Base-by-base conservation (phyloP, 2,329 filamentous ascomycete genomes). In the Huntiella moniliformis region DNA sequence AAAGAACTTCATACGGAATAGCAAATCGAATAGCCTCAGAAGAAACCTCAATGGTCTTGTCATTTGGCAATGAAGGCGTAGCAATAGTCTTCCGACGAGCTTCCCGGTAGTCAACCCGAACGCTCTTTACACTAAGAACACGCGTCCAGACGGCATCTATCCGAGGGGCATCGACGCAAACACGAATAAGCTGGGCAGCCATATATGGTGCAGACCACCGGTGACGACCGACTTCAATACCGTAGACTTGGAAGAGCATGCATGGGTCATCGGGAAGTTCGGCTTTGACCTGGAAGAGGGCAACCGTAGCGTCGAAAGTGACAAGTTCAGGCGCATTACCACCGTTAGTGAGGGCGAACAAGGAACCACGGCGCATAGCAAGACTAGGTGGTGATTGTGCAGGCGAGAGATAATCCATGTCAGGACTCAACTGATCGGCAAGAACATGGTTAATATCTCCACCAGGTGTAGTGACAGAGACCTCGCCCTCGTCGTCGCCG, bases 251-350 rank as follows among this genome's bases (percentile, higher is more conserved):
- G 2, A 96, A 56, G 83, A 98, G 87, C 60, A 96, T 67, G 0
- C 78, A 74, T n/a, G 91, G 92, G 54, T 96, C 87, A 13, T 79
- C 68, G 1, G 91, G 88, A 74, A 96, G 78, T 38, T 79, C 77
- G 4, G 82, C 83, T 61, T 96, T 96, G 53, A 96, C 61, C 57
- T 96, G 88, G 15, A 96, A 63, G 32, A 95, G 70, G 1, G 77
- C 74, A 4, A 81, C 77, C 60, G 83, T 91, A 54, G 93, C 66
- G 57, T 96, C 88, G 13, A 94, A 61, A 1, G 82, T 82, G 10
- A 92, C 63, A 11, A 94, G 67, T 57, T 98, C 88, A 3, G 60
- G 60, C 7, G 56, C 40, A 37, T 38, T 42, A 28, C 38, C 7
- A 16, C 37, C 36, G 15, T 48, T 36, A 28, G 22, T 28, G 22